phyloP scores from a whole-genome alignment of 805 yeast genomes.

The Priceomyces fermenticarens region DNA sequence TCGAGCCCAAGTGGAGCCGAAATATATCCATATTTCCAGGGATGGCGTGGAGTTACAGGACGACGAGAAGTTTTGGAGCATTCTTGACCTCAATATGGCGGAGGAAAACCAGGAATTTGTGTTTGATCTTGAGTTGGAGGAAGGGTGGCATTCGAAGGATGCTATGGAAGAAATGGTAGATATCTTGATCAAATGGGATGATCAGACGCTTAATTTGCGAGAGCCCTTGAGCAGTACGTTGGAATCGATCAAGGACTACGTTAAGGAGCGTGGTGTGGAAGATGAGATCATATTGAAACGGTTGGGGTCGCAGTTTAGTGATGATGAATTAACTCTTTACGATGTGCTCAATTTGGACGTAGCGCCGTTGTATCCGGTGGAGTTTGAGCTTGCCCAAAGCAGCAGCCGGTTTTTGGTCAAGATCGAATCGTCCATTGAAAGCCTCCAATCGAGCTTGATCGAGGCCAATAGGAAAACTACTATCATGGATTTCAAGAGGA shows the following conservation, averaged over 20 bases:
- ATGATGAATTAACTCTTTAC: slow-evolving; percentile 9
- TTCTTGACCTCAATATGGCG: neutral
- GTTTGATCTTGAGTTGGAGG: too few relatives aligned
- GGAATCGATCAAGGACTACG: slow-evolving; percentile 14
- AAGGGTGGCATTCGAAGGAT: slow-evolving; percentile 9
- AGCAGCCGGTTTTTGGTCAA: slow-evolving; percentile 13
- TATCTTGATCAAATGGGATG: slow-evolving; percentile 15
- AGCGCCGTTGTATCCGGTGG: slow-evolving; percentile 20
- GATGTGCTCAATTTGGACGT: slow-evolving; percentile 23
- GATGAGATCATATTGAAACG: slow-evolving; percentile 2
- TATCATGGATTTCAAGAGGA: slow-evolving; percentile 16
- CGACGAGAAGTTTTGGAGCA: slow-evolving; percentile 10
- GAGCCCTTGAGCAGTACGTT: slow-evolving; percentile 21
- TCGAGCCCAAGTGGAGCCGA: slow-evolving; percentile 26
- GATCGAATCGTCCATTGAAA: slow-evolving; percentile 13
- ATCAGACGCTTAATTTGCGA: slow-evolving; percentile 10
- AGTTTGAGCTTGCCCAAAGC: neutral
- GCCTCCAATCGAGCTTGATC: slow-evolving; percentile 17
- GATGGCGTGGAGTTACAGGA: slow-evolving; percentile 11
- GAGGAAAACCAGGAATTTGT: too few relatives aligned
- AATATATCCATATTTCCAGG: slow-evolving; percentile 14
- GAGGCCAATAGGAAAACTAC: slow-evolving; percentile 18
- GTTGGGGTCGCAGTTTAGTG: slow-evolving; percentile 6
- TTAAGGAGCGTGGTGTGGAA: slow-evolving; percentile 11
- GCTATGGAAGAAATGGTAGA: slow-evolving; percentile 25